Base-by-base conservation (phyloP, 1,284 basidiomycete genomes). In the Cryptococcus deneoformans region DNA sequence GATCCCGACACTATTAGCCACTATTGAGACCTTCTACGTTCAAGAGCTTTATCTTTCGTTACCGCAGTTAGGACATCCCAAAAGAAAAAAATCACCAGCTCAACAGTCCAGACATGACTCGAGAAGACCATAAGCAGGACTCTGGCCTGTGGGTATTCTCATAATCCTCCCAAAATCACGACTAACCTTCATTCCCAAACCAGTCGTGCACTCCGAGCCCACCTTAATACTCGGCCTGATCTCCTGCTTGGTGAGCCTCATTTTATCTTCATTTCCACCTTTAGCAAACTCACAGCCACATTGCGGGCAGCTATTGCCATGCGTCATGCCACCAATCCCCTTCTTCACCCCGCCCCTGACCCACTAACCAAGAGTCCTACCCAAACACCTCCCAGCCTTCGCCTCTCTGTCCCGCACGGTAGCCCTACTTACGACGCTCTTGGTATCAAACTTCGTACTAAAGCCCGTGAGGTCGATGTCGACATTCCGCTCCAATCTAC, bases 241-340 rank as follows among this genome's bases (percentile, higher is more conserved):
- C 10, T 57, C 7, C 16, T 60, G 5, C 29, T 60, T n/a, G 58
- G 58, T 60, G 39, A 36, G 51, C 34, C n/a, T 9, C 9, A 37
- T 8, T 14, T 12, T 5, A 20, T 37, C 7, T 24, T 12, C 16
- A 20, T 38, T 34, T 7, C 16, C 7, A 14, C 40, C 4, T 14
- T 10, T 35, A 29, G 37, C 46, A 12, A 44, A 14, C 40, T 3
- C 10, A 14, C 24, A 29, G 37, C 47, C n/a, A 37, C 14, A 36
- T 16, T 6, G n/a, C 46, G 12, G 35, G 9, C 12, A 47, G 60
- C 60, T 2, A 58, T 61, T 12, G 60, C 60, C 1, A 61, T 58
- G 16, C 35, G 60, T 45, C 60, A 61, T 47, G 56, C 53, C 8
- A 52, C 60, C 37, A 58, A 56, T 24, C 50, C 60, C 6, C 48